Evolutionary conservation across 495 filamentous ascomycete species (phyloP), one percentile per base, ranked within the genome.

Genomic region (Penicillium angulare): DNA sequence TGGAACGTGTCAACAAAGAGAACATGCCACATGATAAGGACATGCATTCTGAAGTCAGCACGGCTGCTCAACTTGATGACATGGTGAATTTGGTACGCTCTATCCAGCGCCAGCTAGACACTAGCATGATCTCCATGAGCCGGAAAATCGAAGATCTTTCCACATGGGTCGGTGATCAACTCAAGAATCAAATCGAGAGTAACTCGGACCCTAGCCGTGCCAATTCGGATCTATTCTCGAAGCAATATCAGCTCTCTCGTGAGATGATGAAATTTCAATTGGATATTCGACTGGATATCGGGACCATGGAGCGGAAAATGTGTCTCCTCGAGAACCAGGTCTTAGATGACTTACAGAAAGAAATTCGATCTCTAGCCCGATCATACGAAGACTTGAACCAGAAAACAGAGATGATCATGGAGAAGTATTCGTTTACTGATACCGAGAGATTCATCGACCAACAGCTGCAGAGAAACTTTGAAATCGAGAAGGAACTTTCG

Each of bases 261-360:
- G 55, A 58, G 3, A 39, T 55, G 17, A 39, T 46, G 43, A 53
- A 52, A 13, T 49, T 50, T 27, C 55, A 55, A 17, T 48, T 55
- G n/a, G 48, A 55, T 13, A 16, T 55, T 1, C 47, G 48, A 3
- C 22, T 58, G 2, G 47, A 61, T 9, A 46, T 55, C 15, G 44
- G 29, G 7, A 32, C 27, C 6, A 52, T 52, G 48, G 52, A 57
- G 29, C 43, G 40, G 17, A 47, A 45, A 8, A 5, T 61, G 23
- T 47, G 21, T 9, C 20, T 9, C 12, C 47, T 58, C 22, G 50
- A 61, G 22, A 46, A 29, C 16, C 47, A 41, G 9, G 13, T 55
- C 10, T 12, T 47, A 13, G 47, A 60, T 9, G 55, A 58, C 3
- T 2, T 58, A 16, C 45, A 55, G 3, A 20, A 13, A 4, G 40